Conservation (phyloP, 2,329 filamentous ascomycete species). For the Calycina herbarum region DNA sequence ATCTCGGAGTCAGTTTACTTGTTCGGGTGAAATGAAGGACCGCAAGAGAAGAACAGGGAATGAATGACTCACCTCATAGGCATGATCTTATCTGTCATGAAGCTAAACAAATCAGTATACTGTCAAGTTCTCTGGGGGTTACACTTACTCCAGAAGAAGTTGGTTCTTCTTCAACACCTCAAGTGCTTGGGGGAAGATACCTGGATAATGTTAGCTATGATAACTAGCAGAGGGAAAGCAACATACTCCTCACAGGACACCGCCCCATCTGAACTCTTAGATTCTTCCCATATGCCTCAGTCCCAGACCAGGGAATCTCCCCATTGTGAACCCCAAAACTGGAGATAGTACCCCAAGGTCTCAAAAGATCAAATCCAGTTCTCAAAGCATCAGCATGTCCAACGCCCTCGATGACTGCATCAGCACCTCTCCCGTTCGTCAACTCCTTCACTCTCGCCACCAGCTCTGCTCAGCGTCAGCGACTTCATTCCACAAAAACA, state of each 20-base stretch:
- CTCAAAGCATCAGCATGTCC: conserved; percentile 67
- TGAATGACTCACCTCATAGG: conserved; percentile 47
- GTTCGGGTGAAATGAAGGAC: not conserved
- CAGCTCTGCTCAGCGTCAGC: conserved; percentile 40
- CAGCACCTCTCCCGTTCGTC: conserved; percentile 79
- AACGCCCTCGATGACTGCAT: conserved; percentile 80
- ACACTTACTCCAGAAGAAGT: conserved; percentile 58
- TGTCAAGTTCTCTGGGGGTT: too few species aligned
- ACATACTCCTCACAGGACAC: conserved; percentile 70
- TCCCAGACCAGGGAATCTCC: conserved; percentile 65
- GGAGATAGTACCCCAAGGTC: conserved; percentile 72
- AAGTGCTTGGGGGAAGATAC: conserved; percentile 64
- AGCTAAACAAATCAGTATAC: conserved; percentile 48
- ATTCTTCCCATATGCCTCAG: conserved; percentile 70
- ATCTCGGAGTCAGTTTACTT: not conserved
- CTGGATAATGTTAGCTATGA: conserved; percentile 65
- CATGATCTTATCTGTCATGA: conserved; percentile 78
- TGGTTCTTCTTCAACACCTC: conserved; percentile 66
- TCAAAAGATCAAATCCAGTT: conserved; percentile 69
- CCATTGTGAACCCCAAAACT: conserved; percentile 76
- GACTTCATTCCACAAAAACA: not conserved
- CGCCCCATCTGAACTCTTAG: conserved; percentile 71
- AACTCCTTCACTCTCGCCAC: conserved; percentile 69
- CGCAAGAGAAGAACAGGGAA: too few species aligned
- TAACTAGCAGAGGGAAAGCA: conserved; percentile 59